A percentile compares a stretch with the other conserved stretches of the same genome.
Evolutionary conservation across 305 asterid species (phyloP).

Genomic region (Nicotiana rustica): DNA sequence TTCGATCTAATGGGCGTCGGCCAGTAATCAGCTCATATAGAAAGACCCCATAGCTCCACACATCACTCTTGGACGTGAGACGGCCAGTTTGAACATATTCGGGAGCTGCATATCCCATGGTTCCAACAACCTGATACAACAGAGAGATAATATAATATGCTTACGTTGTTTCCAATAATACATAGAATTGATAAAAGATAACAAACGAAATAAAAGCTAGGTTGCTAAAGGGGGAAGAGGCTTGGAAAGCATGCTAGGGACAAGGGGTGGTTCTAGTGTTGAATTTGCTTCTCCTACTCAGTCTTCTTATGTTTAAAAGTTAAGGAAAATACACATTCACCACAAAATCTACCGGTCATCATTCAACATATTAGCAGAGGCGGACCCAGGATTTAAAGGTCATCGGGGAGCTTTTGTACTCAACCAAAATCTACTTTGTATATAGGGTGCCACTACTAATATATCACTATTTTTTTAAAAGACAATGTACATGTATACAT

Average conservation of each 20-base stretch:
- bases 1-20: conserved; percentile 88
- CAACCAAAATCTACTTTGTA: too few relatives aligned
- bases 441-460: too few relatives aligned
- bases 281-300: background rate
- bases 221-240: background rate
- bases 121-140: conserved; percentile 82
- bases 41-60: conserved; percentile 97
- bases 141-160: background rate
- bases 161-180: background rate
- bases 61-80: conserved; percentile 88
- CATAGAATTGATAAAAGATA: background rate
- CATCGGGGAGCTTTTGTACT: too few relatives aligned
- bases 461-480: too few relatives aligned
- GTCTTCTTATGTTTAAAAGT: background rate
- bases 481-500: too few relatives aligned
- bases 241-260: conserved; percentile 7
- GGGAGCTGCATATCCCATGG: conserved; percentile 96
- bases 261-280: background rate
- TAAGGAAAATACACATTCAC: background rate
- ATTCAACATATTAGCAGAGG: background rate
- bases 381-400: too few relatives aligned
- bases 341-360: background rate
- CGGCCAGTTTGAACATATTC: conserved; percentile 95
- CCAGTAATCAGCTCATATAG: conserved; percentile 95
- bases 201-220: background rate